A percentile compares a stretch with the other conserved stretches of the same genome.
phyloP scores from a whole-genome alignment of 2,329 filamentous ascomycete genomes.

The Aspergillus luchuensis region DNA sequence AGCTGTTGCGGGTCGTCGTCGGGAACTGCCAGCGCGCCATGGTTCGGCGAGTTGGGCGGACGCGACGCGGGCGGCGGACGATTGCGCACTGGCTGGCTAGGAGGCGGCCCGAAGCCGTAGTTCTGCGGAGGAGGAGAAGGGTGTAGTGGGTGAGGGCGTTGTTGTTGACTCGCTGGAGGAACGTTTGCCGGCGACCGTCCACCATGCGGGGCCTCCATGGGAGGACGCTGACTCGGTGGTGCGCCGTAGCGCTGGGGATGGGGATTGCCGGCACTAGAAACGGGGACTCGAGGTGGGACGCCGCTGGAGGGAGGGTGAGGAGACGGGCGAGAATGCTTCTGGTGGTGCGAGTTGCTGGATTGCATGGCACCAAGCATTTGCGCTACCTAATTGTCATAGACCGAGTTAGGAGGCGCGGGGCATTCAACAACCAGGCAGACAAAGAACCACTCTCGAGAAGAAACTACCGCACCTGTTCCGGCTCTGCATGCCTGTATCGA shows the following conservation, averaged over 20 bases:
- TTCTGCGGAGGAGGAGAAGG: constrained; percentile 48
- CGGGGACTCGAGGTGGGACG: constrained; percentile 30
- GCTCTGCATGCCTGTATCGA: constrained; percentile 67
- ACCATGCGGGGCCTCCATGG: constrained; percentile 16
- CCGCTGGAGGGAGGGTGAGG: constrained; percentile 26
- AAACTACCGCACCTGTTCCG: constrained; percentile 61
- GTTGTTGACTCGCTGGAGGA: constrained; percentile 26
- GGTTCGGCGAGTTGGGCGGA: constrained; percentile 66
- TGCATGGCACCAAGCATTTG: constrained; percentile 47
- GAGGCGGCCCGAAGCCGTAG: constrained; percentile 55
- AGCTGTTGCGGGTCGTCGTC: constrained; percentile 62
- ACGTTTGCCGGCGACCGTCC: constrained; percentile 23
- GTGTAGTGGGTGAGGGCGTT: constrained; percentile 43
- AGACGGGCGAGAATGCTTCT: constrained; percentile 32
- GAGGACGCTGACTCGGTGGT: constrained; percentile 18
- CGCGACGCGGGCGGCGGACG: constrained; percentile 61
- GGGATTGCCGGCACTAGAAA: constrained; percentile 26
- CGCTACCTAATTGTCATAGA: constrained; percentile 40
- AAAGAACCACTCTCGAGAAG: not conserved
- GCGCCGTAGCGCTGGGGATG: constrained; percentile 22
- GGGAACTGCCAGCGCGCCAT: constrained; percentile 52
- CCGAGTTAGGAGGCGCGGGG: constrained; percentile 12
- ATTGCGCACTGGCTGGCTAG: constrained; percentile 54
- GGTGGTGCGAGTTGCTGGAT: constrained; percentile 31
- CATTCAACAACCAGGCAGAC: constrained; percentile 3